Conservation (phyloP, 2,329 filamentous ascomycete genomes). For the Curvularia sp. region DNA sequence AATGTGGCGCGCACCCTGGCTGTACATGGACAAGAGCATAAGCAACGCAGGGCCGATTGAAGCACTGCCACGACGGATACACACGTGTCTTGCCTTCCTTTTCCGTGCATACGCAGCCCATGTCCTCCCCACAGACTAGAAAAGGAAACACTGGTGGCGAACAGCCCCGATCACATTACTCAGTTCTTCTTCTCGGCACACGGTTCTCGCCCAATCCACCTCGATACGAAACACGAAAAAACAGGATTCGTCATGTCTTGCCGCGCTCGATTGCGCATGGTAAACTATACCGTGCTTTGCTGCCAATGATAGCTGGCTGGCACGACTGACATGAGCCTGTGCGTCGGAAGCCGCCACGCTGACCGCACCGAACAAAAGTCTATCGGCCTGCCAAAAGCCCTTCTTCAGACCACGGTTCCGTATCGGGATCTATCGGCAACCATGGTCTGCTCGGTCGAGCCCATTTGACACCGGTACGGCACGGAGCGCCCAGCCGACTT, state of each 20-base stretch:
- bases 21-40: constrained; percentile 3
- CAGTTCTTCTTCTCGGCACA: constrained; percentile 1
- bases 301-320: neutral
- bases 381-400: neutral
- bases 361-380: neutral
- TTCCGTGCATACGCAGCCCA: constrained; percentile 3
- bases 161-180: neutral
- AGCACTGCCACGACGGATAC: constrained; percentile 11
- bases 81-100: constrained; percentile 15
- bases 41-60: constrained; percentile 8
- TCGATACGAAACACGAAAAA: neutral
- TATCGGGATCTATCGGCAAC: constrained; percentile 5
- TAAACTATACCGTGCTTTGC: neutral
- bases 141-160: constrained; percentile 1
- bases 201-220: neutral
- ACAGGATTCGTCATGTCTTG: too few species aligned
- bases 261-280: neutral
- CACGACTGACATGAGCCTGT: neutral
- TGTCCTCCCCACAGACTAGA: neutral
- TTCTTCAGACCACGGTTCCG: constrained; percentile 1
- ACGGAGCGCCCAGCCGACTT: constrained; percentile 2
- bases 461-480: constrained; percentile 3
- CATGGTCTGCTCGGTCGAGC: neutral
- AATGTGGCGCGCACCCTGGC: constrained; percentile 1
- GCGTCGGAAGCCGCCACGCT: neutral